Conservation (phyloP, 495 filamentous ascomycete genomes). For the Baudoinia panamericana region DNA sequence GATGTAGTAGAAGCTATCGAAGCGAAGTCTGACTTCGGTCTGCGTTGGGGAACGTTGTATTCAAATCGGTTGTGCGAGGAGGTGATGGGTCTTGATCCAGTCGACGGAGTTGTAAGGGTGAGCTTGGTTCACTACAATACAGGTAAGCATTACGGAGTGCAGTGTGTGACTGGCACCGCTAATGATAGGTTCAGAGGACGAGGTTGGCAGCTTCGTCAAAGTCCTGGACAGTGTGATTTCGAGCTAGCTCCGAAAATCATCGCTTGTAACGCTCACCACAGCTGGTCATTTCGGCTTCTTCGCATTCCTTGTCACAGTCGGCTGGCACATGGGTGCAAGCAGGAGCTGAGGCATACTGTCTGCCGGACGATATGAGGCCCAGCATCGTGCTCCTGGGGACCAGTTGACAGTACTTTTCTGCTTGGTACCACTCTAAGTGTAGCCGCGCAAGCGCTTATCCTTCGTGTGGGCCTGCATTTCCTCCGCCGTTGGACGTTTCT, state of each 20-base stretch:
- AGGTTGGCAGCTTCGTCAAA: constrained; percentile 39
- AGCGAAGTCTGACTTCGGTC: constrained; percentile 39
- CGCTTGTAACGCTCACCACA: too few relatives aligned
- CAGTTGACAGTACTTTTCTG: too few relatives aligned
- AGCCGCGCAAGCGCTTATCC: constrained; percentile 10
- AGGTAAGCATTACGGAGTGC: constrained; percentile 33
- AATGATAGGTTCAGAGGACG: constrained; percentile 35
- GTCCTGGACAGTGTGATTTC: constrained; percentile 34
- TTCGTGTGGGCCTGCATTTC: constrained; percentile 25
- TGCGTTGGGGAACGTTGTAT: constrained; percentile 59
- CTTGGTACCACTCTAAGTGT: too few relatives aligned
- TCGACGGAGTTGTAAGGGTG: constrained; percentile 56
- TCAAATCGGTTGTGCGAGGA: constrained; percentile 46
- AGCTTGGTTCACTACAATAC: constrained; percentile 68
- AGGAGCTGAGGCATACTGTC: too few relatives aligned
- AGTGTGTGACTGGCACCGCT: not conserved
- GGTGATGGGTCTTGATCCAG: constrained; percentile 41
- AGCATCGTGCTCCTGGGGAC: too few relatives aligned
- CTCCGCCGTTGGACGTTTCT: constrained; percentile 23
- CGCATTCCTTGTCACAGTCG: too few relatives aligned
- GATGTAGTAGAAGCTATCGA: constrained; percentile 53
- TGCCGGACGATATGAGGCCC: too few relatives aligned
- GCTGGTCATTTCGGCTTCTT: too few relatives aligned
- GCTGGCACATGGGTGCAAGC: too few relatives aligned
- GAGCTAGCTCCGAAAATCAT: too few relatives aligned